Base-by-base conservation (phyloP, 441 rosid genomes). In the Adansonia grandidieri region DNA sequence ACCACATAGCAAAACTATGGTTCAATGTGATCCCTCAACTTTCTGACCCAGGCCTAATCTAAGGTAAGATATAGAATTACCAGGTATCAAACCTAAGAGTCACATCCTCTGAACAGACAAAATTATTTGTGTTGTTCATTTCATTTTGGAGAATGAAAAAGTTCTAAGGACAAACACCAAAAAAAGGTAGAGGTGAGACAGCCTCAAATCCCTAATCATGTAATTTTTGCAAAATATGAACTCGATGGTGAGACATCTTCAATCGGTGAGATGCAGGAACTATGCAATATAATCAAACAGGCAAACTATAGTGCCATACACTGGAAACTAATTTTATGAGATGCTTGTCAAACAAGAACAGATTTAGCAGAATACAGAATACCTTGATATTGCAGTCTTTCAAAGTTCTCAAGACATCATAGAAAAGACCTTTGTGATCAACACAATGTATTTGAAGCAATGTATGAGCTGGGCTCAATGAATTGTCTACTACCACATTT, bases 371-470 rank as follows among this genome's bases (percentile, higher is more conserved):
- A 42, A 40, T 0, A 3, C 19, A 64, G 20, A n/a, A 71, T 83
- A 91, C 98, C 97, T 91, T 87, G 71, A 92, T 88, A 82, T 86
- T 88, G 81, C 84, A 89, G 88, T 93, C 96, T 86, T 95, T 95
- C 81, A 92, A 83, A 80, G 97, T 91, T 82, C 97, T 88, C 87
- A 93, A 66, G 58, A 87, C 82, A 79, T 95, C 98, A 57, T 93
- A 95, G 57, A 93, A 85, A 50, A 95, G 92, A 54, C 96, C 94
- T 86, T 87, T 95, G 83, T 91, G 98, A 85, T 92, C 87, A 61
- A 86, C 84, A 48, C 93, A 95, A 32, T 81, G 81, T 75, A 93
- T 85, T 61, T 91, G 97, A 81, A 95, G 89, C 86, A 95, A 85
- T 0, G 94, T 91, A 70, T 93, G 96, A 77, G 88, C 89, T 22